Percentiles rank a stretch among this genome's conserved stretches.
Evolutionary conservation across 108 stramenopile genomes (phyloP).

Genomic region (Nannochloropsis oceanica): DNA sequence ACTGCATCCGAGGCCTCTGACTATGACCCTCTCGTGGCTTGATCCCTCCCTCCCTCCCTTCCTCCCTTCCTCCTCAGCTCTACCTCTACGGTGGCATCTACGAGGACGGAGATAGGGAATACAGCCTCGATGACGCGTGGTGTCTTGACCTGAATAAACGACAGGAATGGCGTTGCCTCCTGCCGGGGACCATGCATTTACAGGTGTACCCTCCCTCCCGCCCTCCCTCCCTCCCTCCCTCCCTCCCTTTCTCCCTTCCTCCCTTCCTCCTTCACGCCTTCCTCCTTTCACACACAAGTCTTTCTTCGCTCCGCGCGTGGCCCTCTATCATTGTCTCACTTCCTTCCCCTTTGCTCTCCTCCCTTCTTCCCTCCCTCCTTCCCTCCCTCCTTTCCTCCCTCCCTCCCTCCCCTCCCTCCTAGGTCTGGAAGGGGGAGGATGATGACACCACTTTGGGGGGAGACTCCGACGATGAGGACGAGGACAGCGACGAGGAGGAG

Average conservation of each 20-base stretch:
- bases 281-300: no score
- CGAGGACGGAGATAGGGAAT: conserved; percentile 31
- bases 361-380: neutral
- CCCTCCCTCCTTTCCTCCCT: neutral
- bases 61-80: no score
- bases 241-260: neutral
- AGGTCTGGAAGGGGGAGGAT: no score
- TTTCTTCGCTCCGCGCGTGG: no score
- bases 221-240: neutral
- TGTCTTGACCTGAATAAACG: conserved; percentile 24
- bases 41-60: no score
- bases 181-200: no score
- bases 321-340: neutral
- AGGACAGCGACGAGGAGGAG: neutral
- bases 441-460: no score
- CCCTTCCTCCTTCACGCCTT: neutral
- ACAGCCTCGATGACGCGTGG: conserved; percentile 31
- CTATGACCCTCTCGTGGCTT: neutral
- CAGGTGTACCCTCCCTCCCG: neutral
- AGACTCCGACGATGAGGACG: no score
- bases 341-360: neutral
- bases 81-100: conserved; percentile 31
- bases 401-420: no score
- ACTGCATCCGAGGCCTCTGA: no score
- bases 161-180: neutral